Percentiles rank a stretch among this genome's conserved stretches.
Evolutionary conservation across 805 yeast species (phyloP).

Genomic region (Vanderwaltozyma tropicalis): DNA sequence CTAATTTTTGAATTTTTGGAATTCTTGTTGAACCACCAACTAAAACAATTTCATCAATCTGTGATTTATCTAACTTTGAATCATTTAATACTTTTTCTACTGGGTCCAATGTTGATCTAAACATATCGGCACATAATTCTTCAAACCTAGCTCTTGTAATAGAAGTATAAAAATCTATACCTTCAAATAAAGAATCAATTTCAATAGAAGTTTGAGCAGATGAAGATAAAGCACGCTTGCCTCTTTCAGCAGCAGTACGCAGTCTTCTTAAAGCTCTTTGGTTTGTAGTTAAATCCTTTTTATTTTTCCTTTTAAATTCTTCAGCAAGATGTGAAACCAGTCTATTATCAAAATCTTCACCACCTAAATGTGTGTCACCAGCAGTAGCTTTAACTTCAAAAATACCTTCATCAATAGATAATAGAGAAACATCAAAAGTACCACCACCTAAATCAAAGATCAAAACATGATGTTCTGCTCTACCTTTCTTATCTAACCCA

Average conservation of each 20-base stretch:
- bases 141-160: constrained; percentile 95
- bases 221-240: constrained; percentile 92
- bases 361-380: constrained; percentile 35
- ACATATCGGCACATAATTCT: constrained; percentile 84
- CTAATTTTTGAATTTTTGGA: constrained; percentile 90
- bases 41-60: constrained; percentile 80
- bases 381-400: constrained; percentile 87
- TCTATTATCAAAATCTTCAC: constrained; percentile 64
- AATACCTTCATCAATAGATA: constrained; percentile 88
- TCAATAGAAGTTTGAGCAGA: constrained; percentile 90
- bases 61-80: constrained; percentile 78
- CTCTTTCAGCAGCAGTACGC: constrained; percentile 96
- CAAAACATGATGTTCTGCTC: constrained; percentile 74
- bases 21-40: constrained; percentile 98
- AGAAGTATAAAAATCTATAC: constrained; percentile 89
- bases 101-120: constrained; percentile 87
- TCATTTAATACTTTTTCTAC: constrained; percentile 60
- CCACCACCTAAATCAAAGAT: constrained; percentile 96
- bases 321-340: constrained; percentile 78
- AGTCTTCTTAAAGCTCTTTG: constrained; percentile 93
- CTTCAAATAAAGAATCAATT: constrained; percentile 88
- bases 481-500: constrained; percentile 71
- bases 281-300: constrained; percentile 77
- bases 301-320: constrained; percentile 91
- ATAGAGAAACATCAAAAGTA: constrained; percentile 87